A percentile compares a stretch with the other conserved stretches of the same genome.
Evolutionary conservation across 345 rosid genomes (phyloP).

Genomic region (Pugionium cornutum): DNA sequence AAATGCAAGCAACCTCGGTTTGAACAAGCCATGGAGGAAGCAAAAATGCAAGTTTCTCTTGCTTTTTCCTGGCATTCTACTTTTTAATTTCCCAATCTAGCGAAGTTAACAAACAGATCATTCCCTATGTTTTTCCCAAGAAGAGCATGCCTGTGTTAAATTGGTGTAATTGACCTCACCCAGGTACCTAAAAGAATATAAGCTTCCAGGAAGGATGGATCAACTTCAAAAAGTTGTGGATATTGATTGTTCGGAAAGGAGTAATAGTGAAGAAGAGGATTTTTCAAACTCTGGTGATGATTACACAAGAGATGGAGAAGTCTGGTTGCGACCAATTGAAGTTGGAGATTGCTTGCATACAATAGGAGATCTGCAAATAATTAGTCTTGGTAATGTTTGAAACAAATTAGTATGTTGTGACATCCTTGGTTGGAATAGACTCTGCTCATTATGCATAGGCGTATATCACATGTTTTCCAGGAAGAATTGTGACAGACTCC

Average conservation of each 20-base stretch:
- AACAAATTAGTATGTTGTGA: slow-evolving; percentile 19
- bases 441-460: slow-evolving; percentile 30
- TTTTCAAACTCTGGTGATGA: slow-evolving; percentile 62
- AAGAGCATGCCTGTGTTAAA: slow-evolving; percentile 20
- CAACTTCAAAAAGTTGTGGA: slow-evolving; percentile 58
- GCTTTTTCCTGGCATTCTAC: slow-evolving; percentile 24
- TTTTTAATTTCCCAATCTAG: background rate
- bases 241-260: slow-evolving; percentile 51
- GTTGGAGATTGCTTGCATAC: slow-evolving; percentile 60
- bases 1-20: slow-evolving; percentile 93
- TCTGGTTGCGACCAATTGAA: slow-evolving; percentile 52
- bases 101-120: slow-evolving; percentile 13
- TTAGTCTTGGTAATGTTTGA: slow-evolving; percentile 73
- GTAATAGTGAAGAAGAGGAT: slow-evolving; percentile 64
- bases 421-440: slow-evolving; percentile 17
- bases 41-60: slow-evolving; percentile 62
- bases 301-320: slow-evolving; percentile 50
- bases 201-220: slow-evolving; percentile 88
- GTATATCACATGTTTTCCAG: slow-evolving; percentile 45
- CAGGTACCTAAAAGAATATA: slow-evolving; percentile 89
- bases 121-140: slow-evolving; percentile 15
- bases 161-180: slow-evolving; percentile 30
- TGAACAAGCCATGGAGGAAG: slow-evolving; percentile 82
- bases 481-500: slow-evolving; percentile 84
- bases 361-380: slow-evolving; percentile 75